Evolutionary conservation across 2,329 filamentous ascomycete species (phyloP).

Genomic region (Dryadomyces quercivorus): DNA sequence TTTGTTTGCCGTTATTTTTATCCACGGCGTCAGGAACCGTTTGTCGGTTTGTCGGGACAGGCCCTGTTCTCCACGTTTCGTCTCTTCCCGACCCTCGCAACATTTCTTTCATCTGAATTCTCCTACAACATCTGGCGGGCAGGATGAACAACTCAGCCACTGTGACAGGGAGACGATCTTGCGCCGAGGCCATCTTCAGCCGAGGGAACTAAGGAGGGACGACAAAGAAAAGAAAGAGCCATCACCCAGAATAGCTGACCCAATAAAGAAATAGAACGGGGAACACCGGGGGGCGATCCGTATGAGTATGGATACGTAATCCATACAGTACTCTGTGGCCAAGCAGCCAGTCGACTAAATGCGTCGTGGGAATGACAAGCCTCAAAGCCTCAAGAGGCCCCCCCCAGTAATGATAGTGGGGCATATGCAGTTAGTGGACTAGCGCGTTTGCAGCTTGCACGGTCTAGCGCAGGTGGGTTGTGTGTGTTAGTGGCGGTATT

Average conservation of each 20-base stretch:
- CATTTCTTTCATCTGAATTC: not conserved
- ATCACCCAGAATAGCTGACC: no score
- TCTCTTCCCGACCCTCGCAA: not conserved
- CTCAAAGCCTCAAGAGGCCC: no score
- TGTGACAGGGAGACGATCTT: not conserved
- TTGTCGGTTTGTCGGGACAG: not conserved
- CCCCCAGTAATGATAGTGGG: not conserved
- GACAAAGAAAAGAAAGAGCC: not conserved
- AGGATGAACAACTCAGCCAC: not conserved
- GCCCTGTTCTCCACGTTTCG: not conserved
- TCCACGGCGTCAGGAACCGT: not conserved
- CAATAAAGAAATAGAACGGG: no score
- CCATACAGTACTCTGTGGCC: no score
- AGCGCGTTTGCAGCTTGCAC: not conserved
- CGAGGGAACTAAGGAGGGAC: not conserved
- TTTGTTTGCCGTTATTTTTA: conserved; percentile 1
- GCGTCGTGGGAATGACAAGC: no score
- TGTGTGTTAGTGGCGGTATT: conserved; percentile 4
- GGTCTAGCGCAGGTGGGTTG: not conserved
- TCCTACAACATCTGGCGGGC: no score
- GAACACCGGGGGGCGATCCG: no score
- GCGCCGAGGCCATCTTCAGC: no score
- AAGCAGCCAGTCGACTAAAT: no score
- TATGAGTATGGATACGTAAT: no score
- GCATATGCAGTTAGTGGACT: not conserved